Conservation (phyloP, 2,329 filamentous ascomycete species). For the Stemphylium vesicarium region DNA sequence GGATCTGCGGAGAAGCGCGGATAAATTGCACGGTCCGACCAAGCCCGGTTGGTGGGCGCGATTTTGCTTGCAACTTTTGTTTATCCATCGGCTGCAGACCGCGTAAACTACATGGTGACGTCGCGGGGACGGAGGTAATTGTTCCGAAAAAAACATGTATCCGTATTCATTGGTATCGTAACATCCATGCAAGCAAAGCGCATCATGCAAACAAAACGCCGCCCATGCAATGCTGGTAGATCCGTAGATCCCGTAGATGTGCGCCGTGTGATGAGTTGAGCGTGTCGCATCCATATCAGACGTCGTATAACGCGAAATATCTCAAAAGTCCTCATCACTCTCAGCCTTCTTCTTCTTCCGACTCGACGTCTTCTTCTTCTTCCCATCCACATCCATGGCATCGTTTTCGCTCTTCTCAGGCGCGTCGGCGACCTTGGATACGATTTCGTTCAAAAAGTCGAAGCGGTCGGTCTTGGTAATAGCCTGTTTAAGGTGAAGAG, state of each 20-base stretch:
- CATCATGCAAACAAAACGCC: constrained; percentile 7
- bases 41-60: constrained; percentile 37
- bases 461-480: constrained; percentile 89
- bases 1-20: constrained; percentile 37
- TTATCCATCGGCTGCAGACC: constrained; percentile 26
- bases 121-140: constrained; percentile 4
- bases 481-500: constrained; percentile 88
- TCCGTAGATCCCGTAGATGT: background rate
- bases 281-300: too few relatives aligned
- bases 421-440: constrained; percentile 78
- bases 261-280: background rate
- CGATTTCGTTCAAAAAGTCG: constrained; percentile 92
- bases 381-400: constrained; percentile 48
- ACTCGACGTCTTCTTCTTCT: constrained; percentile 52
- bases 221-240: constrained; percentile 11
- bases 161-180: constrained; percentile 34
- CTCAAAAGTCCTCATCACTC: constrained; percentile 47
- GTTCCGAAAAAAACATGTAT: constrained; percentile 11
- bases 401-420: constrained; percentile 59
- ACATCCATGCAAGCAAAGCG: background rate
- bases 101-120: constrained; percentile 16
- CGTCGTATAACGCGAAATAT: background rate
- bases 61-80: constrained; percentile 6
- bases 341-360: constrained; percentile 49
- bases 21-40: constrained; percentile 36